These are phyloP conservation scores for Bipolaris bicolor DNA, from an alignment of 2,329 filamentous ascomycete genomes.

Conservation along the genomic window DNA sequence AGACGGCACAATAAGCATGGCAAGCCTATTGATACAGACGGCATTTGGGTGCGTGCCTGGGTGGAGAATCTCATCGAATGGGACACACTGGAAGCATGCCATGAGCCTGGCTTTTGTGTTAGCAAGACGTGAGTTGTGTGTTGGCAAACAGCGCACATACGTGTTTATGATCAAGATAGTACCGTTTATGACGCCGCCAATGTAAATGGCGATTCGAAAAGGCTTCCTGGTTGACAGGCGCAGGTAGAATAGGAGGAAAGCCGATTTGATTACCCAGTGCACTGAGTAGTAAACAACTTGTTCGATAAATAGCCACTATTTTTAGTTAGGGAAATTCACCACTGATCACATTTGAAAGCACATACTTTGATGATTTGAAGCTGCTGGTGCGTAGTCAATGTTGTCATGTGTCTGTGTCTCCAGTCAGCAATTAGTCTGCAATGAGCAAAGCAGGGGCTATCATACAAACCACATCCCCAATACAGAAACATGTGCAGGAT, in stretches of 20 bases:
- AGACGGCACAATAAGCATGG: not conserved
- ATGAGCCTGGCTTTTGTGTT: not conserved
- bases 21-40: not conserved
- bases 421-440: not conserved
- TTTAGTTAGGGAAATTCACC: not conserved
- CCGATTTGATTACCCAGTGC: conserved; percentile 5
- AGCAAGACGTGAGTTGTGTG: not conserved
- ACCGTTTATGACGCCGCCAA: not conserved
- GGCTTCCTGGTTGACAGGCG: not conserved
- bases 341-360: not conserved
- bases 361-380: not conserved
- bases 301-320: not conserved
- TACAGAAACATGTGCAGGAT: conserved; percentile 30
- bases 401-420: not conserved
- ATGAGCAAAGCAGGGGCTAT: not conserved
- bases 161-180: not conserved
- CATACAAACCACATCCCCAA: conserved; percentile 6
- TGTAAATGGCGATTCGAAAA: not conserved
- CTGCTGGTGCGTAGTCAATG: not conserved
- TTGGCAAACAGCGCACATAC: not conserved
- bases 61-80: conserved; percentile 2
- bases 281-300: conserved; percentile 2
- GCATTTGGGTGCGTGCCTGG: conserved; percentile 1
- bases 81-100: not conserved
- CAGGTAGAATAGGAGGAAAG: conserved; percentile 4